A percentile compares a stretch with the other conserved stretches of the same genome.
phyloP scores from a whole-genome alignment of 768 basidiomycete species.

The Leccinum subtestaceum region DNA sequence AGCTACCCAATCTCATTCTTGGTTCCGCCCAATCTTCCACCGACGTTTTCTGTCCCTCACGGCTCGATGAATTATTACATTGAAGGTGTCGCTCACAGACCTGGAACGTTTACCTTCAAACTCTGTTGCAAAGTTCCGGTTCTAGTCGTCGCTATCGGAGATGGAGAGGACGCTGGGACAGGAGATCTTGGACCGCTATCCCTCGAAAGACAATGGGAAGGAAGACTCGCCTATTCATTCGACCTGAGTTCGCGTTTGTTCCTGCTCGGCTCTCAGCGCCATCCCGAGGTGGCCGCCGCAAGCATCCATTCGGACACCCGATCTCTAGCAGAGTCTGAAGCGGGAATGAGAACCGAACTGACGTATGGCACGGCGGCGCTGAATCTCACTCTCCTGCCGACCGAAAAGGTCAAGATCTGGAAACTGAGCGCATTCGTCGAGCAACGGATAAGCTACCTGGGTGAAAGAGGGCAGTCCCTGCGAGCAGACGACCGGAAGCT shows the following conservation, averaged over 20 bases:
- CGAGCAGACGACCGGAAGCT: constrained; percentile 9
- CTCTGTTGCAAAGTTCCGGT: constrained; percentile 71
- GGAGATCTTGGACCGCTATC: constrained; percentile 72
- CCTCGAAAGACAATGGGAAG: constrained; percentile 89
- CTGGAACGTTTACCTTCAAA: constrained; percentile 81
- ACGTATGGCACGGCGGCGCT: constrained; percentile 64
- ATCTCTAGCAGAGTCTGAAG: background rate
- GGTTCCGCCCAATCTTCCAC: constrained; percentile 78
- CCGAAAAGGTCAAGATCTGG: constrained; percentile 84
- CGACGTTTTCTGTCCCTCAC: constrained; percentile 69
- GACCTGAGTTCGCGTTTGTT: constrained; percentile 77
- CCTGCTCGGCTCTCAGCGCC: constrained; percentile 57
- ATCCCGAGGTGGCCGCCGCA: background rate
- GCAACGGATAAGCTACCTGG: constrained; percentile 33
- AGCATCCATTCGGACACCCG: background rate
- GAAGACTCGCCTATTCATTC: constrained; percentile 80
- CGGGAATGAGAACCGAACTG: constrained; percentile 12
- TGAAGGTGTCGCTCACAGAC: constrained; percentile 80
- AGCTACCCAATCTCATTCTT: constrained; percentile 93
- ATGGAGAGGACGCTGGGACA: constrained; percentile 50
- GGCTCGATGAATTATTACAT: constrained; percentile 79
- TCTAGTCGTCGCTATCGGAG: constrained; percentile 77
- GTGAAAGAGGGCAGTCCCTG: background rate
- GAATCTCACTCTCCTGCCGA: constrained; percentile 77
- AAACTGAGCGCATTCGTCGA: constrained; percentile 72